Evolutionary conservation across 2,329 filamentous ascomycete species (phyloP), one percentile per base, ranked within the genome.

Genomic region (Pestalotiopsis fici): DNA sequence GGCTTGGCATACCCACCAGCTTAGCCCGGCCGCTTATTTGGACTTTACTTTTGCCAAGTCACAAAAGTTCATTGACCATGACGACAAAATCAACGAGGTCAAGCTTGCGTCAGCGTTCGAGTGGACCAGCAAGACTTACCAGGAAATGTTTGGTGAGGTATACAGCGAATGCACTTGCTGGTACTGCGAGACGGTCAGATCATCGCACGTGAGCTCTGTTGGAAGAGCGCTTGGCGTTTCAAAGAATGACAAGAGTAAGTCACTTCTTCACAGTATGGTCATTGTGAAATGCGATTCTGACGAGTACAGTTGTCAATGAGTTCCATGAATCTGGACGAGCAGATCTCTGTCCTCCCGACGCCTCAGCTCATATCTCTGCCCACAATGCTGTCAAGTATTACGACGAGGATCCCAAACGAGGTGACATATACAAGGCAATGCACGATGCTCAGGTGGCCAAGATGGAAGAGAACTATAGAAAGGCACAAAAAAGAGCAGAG

Each of bases 161-260:
- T 97, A 95, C 76, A 90, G 87, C 1, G 90, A 92, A 77, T 95
- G 93, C 73, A 92, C 89, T 0, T 95, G 93, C 78, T 95, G 92
- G 92, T 94, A 95, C 77, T 97, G 93, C 78, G 93, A 96, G 78
- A 86, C 89, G 4, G 85, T 90, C 65, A 88, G 91, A 39, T 82
- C 87, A 56, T 80, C 85, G 2, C 83, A 89, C 72, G 82, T 87
- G 2, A 84, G 82, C 12, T 76, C 80, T 1, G 70, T 86, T 2
- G 81, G 80, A 3, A 80, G 79, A 21, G 72, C 83, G 1, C 79
- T 90, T 18, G 81, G 82, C 5, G 72, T 82, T 6, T 84, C 82
- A 1, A 81, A 78, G 28, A 80, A 82, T 6, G 81, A 85, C 55
- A 85, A 83, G 68, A 71, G 82, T 79, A 77, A 71, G 69, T 56